A percentile compares a stretch with the other conserved stretches of the same genome.
Evolutionary conservation across 2,329 filamentous ascomycete species (phyloP).

Genomic region (Neopestalotiopsis rosae): DNA sequence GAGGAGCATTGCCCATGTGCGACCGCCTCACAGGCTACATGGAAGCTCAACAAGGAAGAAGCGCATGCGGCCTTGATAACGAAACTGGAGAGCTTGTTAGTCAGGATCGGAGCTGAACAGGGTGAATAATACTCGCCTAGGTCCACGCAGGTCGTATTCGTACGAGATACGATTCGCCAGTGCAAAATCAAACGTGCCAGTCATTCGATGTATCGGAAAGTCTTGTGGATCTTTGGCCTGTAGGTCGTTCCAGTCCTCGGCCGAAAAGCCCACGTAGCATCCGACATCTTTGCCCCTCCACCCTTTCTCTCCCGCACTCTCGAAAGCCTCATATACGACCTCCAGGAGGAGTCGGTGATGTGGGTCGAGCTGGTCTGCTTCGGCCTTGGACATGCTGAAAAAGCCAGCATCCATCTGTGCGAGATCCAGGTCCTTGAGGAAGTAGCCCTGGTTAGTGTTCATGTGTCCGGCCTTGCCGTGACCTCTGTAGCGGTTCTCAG

Average conservation of each 20-base stretch:
- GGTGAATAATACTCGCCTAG: slow-evolving; percentile 24
- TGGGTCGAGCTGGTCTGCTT: slow-evolving; percentile 40
- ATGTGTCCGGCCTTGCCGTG: slow-evolving; percentile 25
- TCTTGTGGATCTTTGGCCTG: slow-evolving; percentile 29
- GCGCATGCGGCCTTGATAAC: slow-evolving; percentile 41
- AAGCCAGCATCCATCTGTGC: slow-evolving; percentile 32
- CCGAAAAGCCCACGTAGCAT: slow-evolving; percentile 40
- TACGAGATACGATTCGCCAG: slow-evolving; percentile 33
- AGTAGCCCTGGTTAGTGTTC: slow-evolving; percentile 33
- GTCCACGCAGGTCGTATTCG: slow-evolving; percentile 16
- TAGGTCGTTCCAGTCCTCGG: slow-evolving; percentile 38
- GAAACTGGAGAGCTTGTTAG: slow-evolving; percentile 22
- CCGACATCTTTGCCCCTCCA: slow-evolving; percentile 38
- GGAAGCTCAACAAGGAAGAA: slow-evolving; percentile 34
- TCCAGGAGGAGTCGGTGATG: slow-evolving; percentile 43
- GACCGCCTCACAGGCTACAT: slow-evolving; percentile 38
- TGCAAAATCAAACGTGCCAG: slow-evolving; percentile 31
- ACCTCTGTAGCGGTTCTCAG: slow-evolving; percentile 19
- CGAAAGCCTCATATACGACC: slow-evolving; percentile 40
- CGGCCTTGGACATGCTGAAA: slow-evolving; percentile 32
- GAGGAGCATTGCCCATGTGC: slow-evolving; percentile 30
- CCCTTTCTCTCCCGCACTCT: slow-evolving; percentile 38
- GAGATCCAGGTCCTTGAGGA: slow-evolving; percentile 35
- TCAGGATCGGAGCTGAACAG: not conserved
- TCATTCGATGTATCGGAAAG: slow-evolving; percentile 26